phyloP scores from a whole-genome alignment of 495 filamentous ascomycete species.

The Tirmania nivea region DNA sequence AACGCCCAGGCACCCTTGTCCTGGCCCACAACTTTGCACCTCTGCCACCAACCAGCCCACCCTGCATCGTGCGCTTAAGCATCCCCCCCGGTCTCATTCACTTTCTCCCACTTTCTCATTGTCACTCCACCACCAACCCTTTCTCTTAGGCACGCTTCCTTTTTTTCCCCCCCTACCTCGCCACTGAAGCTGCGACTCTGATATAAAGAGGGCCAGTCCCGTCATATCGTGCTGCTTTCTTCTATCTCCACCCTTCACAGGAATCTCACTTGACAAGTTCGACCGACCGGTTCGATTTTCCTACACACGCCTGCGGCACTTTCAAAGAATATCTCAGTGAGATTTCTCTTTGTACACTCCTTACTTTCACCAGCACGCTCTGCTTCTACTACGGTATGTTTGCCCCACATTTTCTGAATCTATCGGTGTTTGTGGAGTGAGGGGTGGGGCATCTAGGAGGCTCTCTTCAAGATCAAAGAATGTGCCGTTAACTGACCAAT shows the following conservation, averaged over 20 bases:
- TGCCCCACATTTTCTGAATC: not conserved
- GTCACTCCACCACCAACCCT: too few relatives aligned
- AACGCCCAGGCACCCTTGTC: not conserved
- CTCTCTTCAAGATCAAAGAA: too few relatives aligned
- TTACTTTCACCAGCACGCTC: not conserved
- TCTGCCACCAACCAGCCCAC: not conserved
- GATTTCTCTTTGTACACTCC: not conserved
- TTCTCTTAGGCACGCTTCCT: too few relatives aligned
- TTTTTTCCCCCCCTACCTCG: too few relatives aligned
- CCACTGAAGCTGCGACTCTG: not conserved
- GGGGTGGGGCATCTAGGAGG: too few relatives aligned
- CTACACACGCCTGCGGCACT: not conserved
- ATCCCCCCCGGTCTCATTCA: not conserved
- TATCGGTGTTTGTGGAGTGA: too few relatives aligned
- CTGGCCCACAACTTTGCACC: not conserved
- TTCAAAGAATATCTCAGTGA: not conserved
- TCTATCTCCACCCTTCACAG: not conserved
- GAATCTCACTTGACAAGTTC: not conserved
- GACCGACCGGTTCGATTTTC: not conserved
- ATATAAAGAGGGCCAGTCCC: not conserved
- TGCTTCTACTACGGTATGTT: not conserved
- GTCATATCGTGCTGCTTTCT: not conserved
- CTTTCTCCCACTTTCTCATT: not conserved
- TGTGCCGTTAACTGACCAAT: too few relatives aligned
- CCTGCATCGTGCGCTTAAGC: too few relatives aligned